Percentiles rank a stretch among this genome's conserved stretches.
phyloP scores from a whole-genome alignment of 106 monocot species.

The Dendrobium chrysotoxum region DNA sequence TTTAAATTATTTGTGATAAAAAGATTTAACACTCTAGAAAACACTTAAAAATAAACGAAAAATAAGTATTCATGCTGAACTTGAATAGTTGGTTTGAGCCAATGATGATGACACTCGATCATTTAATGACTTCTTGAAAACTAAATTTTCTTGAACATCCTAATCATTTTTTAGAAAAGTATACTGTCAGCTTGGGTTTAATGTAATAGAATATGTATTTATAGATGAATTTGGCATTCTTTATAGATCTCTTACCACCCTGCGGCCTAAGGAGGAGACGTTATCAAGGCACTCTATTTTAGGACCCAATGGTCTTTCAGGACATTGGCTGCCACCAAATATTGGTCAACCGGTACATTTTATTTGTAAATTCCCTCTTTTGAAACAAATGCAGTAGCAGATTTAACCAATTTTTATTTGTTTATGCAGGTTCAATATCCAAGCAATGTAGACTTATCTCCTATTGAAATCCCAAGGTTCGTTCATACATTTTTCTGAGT shows the following conservation, averaged over 20 bases:
- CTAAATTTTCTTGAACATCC: neutral
- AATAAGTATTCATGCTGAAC: no score
- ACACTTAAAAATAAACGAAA: no score
- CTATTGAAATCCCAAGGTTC: constrained; percentile 64
- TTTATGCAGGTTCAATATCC: constrained; percentile 83
- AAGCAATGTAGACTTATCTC: constrained; percentile 64
- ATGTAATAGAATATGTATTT: neutral
- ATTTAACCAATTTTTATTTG: constrained; percentile 8
- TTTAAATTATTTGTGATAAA: no score
- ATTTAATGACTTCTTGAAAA: neutral
- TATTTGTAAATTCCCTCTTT: neutral
- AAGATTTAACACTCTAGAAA: no score
- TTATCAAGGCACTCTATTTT: constrained; percentile 85
- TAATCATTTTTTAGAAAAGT: neutral
- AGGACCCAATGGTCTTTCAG: constrained; percentile 92
- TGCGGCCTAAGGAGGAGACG: constrained; percentile 75
- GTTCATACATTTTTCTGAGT: constrained; percentile 3
- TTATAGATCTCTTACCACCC: constrained; percentile 58
- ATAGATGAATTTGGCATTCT: constrained; percentile 9
- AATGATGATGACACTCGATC: neutral
- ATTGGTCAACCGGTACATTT: constrained; percentile 49
- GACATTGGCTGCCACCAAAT: constrained; percentile 61
- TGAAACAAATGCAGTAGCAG: constrained; percentile 4
- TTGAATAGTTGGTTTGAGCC: neutral
- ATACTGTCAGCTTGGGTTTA: neutral